Evolutionary conservation across 1,139 yeast species (phyloP).

Genomic region (Nakaseomyces sp.): DNA sequence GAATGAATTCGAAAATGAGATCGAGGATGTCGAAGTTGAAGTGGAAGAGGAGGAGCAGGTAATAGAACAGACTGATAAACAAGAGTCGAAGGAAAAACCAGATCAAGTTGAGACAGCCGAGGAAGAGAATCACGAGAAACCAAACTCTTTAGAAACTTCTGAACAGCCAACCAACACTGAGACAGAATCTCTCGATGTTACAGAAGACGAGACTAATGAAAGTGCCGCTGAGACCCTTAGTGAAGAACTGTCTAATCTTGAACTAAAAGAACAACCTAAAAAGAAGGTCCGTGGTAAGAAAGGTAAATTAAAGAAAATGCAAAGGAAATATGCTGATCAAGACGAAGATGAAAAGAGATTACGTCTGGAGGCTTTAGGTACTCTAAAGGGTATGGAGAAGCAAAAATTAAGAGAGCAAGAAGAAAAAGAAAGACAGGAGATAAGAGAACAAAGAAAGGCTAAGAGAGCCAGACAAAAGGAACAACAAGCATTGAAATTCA

Average conservation of each 20-base stretch:
- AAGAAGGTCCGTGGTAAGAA: slow-evolving; percentile 68
- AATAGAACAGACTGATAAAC: slow-evolving; percentile 14
- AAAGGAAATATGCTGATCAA: slow-evolving; percentile 77
- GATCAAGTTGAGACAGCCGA: slow-evolving; percentile 8
- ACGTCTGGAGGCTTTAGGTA: slow-evolving; percentile 76
- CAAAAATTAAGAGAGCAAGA: slow-evolving; percentile 34
- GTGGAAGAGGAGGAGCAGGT: slow-evolving; percentile 8
- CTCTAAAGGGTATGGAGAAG: slow-evolving; percentile 57
- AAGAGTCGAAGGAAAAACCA: slow-evolving; percentile 11
- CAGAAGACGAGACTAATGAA: not conserved
- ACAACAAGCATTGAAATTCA: slow-evolving; percentile 42
- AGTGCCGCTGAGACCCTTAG: not conserved
- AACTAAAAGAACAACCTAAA: not conserved
- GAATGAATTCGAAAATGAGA: slow-evolving; percentile 15
- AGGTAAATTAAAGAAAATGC: slow-evolving; percentile 73
- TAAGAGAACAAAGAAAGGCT: slow-evolving; percentile 32
- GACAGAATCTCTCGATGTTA: not conserved
- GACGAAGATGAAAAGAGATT: slow-evolving; percentile 77
- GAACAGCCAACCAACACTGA: no score
- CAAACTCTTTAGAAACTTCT: no score
- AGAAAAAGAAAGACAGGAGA: slow-evolving; percentile 32
- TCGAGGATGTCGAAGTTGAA: slow-evolving; percentile 20
- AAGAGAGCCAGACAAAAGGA: slow-evolving; percentile 44
- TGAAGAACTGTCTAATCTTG: not conserved
- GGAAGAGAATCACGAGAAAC: not conserved